Base-by-base conservation (phyloP, 78 protist species). In the Dictyostelium discoideum region DNA sequence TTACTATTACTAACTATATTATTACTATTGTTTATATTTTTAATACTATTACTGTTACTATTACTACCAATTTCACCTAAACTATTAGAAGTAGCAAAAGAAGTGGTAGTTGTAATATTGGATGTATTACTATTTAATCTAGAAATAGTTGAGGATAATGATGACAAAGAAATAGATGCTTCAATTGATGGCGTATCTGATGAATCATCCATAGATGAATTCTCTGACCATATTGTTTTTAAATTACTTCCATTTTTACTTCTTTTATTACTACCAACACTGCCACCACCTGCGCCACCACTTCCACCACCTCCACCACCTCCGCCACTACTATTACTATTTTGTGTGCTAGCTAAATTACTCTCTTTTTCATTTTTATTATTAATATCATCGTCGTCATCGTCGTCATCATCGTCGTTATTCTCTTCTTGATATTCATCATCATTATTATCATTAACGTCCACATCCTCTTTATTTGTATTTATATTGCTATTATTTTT, bases 141-240 rank as follows among this genome's bases (percentile, higher is more conserved):
- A 6, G 76, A 67, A 2, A 65, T 67, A 20, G 32, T n/a, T 67
- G 76, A 67, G 9, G 76, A 67, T 26, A 42, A 39, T 3, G 85
- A 48, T 48, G 63, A 20, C 50, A 48, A 26, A 10, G 69, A 40
- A 11, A 48, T 22, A 16, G 85, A 81, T 26, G 85, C 60, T 24
- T 42, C 63, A 39, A 77, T 81, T 24, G 85, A 78, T 40, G 26
- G 48, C 2, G 84, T 78, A 29, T 37, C 57, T 5, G 84, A 42
- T 78, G 84, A 78, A 78, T 73, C 79, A 73, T 73, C 79, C 39
- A 73, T 73, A 14, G 79, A 77, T 13, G 46, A 26, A 77, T n/a
- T 42, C 57, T 37, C 32, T 77, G 48, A 40, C 57, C 40, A 77
- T 42, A 54, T 1, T 77, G 40, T 40, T 77, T 16, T 77, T 77